Percentiles rank a stretch among this genome's conserved stretches.
Evolutionary conservation across 371 early-diverging fungal genomes (phyloP).

Genomic region (Globomyces sp.): DNA sequence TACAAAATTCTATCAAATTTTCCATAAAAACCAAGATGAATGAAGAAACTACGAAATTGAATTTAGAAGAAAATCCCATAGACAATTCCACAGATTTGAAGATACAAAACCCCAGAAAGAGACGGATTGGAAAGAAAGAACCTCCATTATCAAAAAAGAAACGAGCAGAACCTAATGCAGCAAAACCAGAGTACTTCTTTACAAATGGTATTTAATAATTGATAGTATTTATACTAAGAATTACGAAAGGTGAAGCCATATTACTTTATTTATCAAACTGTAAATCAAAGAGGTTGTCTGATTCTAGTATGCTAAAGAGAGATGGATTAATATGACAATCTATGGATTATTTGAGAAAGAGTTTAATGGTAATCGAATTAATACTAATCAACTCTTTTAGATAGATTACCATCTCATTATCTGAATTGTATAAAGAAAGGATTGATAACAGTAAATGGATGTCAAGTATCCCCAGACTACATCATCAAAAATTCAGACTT

Average conservation of each 20-base stretch:
- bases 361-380: constrained; percentile 59
- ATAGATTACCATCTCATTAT: constrained; percentile 78
- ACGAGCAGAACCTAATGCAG: constrained; percentile 10
- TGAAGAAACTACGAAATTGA: too few species aligned
- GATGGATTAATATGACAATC: constrained; percentile 78
- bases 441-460: constrained; percentile 72
- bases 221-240: too few species aligned
- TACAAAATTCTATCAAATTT: too few species aligned
- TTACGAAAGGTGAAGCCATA: constrained; percentile 83
- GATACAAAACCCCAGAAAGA: too few species aligned
- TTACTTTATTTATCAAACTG: constrained; percentile 68
- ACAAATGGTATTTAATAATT: constrained; percentile 31
- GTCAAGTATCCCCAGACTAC: constrained; percentile 50
- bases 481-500: constrained; percentile 63
- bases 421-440: constrained; percentile 67
- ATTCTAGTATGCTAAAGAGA: constrained; percentile 73
- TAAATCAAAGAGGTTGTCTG: too few species aligned
- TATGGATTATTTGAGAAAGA: constrained; percentile 78
- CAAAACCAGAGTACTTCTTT: constrained; percentile 18
- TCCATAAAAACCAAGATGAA: too few species aligned
- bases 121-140: background rate
- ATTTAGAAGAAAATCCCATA: too few species aligned
- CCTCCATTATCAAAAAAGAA: constrained; percentile 10
- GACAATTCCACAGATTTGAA: too few species aligned
- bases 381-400: too few species aligned